Evolutionary conservation across 306 rosid species (phyloP), one percentile per base, ranked within the genome.

Genomic region (Pueraria montana): DNA sequence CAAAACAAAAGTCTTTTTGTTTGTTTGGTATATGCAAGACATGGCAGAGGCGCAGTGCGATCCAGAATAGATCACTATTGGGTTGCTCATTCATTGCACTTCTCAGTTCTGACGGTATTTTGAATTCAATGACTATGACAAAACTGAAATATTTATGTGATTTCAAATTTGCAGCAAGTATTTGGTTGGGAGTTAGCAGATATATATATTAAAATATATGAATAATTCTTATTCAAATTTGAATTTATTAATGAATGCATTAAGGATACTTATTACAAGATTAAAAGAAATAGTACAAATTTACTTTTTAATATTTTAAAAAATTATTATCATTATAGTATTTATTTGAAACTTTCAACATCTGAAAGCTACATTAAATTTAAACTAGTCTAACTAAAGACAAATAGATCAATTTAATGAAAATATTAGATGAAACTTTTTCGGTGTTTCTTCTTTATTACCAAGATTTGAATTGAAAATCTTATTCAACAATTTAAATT

Each of bases 161-260:
- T 72, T 72, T 70, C 77, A 80, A 69, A 80, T 70, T 66, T 66
- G 76, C 65, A 43, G 27, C 71, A 26, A 52, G 10, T n/a, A 9
- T 79, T 67, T 79, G 58, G 69, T 50, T 68, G 45, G 66, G 45
- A 53, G 14, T 52, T 67, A 23, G 8, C 42, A 20, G 6, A 4
- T 13, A 9, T 17, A 1, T n/a, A n/a, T 34, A 34, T 34, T 34
- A 4, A 34, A 34, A 34, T 34, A 34, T 65, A 66, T 66, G 40
- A 24, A 58, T 40, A 11, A 3, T 38, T 38, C 36, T 13, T 74
- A 38, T 74, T 55, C 52, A 53, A 36, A n/a, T 17, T 36, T 66
- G 24, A 36, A 34, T 12, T 65, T 36, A n/a, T 36, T 36, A 36
- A 38, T 66, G 8, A 66, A n/a, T n/a, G 16, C 26, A 3, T 65